Base-by-base conservation (phyloP, 768 basidiomycete genomes). In the Pleurotus eryngii region DNA sequence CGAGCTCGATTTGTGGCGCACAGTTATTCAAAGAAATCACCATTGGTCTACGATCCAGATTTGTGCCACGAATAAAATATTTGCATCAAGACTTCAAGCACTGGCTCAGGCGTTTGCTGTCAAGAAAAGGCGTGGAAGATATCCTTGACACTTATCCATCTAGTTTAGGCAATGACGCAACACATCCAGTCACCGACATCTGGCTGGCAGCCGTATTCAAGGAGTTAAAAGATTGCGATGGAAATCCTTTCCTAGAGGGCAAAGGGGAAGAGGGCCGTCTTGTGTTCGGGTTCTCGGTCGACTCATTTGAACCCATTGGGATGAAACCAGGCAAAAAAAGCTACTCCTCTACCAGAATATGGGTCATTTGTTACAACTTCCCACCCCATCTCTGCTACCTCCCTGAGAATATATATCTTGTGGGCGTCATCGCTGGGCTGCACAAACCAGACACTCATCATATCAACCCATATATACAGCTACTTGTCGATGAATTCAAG, bases 101-200 rank as follows among this genome's bases (percentile, higher is more conserved):
- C 1, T 70, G 70, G 68, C n/a, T 70, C 1, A 67, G 64, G 1
- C 60, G 64, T 3, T 22, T 71, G 4, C 48, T 70, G 1, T 68
- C 66, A 5, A 43, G 69, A 6, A 64, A 61, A 26, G 67, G 64
- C 2, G 66, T 70, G 11, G 68, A 69, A 46, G 64, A 67, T 11
- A 46, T 62, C 12, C 51, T 69, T 5, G 61, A 68, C 3, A 46
- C 49, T 6, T 63, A 58, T 54, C 64, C 60, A 15, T 2, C 47
- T 18, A 18, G 18, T 4, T 43, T 3, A 24, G 9, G 18, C 15
- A 6, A 26, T 9, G 37, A 51, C 45, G 2, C 37, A 22, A n/a
- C 15, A 5, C 15, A n/a, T 15, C 15, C 42, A 7, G 42, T 43
- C 18, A 9, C 51, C 27, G 51, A 54, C 26, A 54, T 54, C 26